Evolutionary conservation across 768 basidiomycete genomes (phyloP), one percentile per base, ranked within the genome.

Genomic region (Boletus coccyginus): DNA sequence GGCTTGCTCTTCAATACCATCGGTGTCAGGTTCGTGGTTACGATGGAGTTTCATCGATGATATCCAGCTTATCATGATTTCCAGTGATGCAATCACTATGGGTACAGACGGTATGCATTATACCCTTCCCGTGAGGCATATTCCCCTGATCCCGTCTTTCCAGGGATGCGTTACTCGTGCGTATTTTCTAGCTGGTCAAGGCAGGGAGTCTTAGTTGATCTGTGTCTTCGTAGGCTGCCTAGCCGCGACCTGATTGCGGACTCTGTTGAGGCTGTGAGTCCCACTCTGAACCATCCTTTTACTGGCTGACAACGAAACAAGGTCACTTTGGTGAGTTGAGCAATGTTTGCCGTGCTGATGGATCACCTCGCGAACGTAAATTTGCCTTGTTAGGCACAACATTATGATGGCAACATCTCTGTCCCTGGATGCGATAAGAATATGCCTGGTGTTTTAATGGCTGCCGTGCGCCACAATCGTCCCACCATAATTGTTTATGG

Each of bases 381-480:
- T 40, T 47, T 45, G 5, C 36, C 50, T 21, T 50, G 38, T 32
- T 52, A 89, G 90, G 90, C 90, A 21, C 92, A 94, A 75, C 85
- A 92, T 65, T 93, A 94, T 63, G 92, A 94, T 58, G 92, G 83
- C 13, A 92, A 92, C 64, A 91, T 94, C 62, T 84, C 88, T 7
- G 80, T 93, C 51, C 92, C 92, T 17, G 91, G 92, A 53, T 94
- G 92, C 61, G 92, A 94, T 73, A 94, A 94, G 76, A 94, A 94
- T 67, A 93, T 94, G 92, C 92, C 92, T 10, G 92, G 90, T 17
- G 90, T 87, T 66, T 78, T 92, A 54, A 91, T 94, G 67, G 92
- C 92, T 16, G 92, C 92, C 1, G 88, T 77, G 39, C 85, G 92
- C 50, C 88, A 92, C 74, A 94, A 94, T 66, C 82, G 92, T 7